Evolutionary conservation across 208 protist species (phyloP).

Genomic region (Trypanosoma rangeli): DNA sequence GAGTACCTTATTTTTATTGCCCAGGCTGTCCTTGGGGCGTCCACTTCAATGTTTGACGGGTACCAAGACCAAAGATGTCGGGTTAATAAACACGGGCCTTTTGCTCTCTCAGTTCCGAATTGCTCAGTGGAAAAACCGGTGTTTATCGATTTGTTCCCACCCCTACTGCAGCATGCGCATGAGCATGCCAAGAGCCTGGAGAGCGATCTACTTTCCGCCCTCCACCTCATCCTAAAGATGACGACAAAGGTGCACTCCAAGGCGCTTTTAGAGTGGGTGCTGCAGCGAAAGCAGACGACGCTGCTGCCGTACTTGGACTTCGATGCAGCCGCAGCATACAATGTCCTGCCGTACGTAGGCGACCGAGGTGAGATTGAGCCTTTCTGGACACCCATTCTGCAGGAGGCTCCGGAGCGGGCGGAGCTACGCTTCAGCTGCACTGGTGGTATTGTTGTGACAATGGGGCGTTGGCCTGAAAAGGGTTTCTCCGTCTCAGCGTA

Average conservation of each 20-base stretch:
- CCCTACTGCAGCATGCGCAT: conserved; percentile 44
- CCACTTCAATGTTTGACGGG: conserved; percentile 48
- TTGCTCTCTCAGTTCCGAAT: conserved; percentile 43
- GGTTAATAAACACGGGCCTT: conserved; percentile 37
- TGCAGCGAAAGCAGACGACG: conserved; percentile 45
- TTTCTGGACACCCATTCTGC: conserved; percentile 81
- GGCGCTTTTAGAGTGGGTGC: conserved; percentile 51
- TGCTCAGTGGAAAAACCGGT: conserved; percentile 70
- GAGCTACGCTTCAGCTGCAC: conserved; percentile 64
- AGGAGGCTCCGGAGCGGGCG: conserved; percentile 56
- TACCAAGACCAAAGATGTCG: conserved; percentile 19
- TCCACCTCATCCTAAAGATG: conserved; percentile 49
- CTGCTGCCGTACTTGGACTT: conserved; percentile 62
- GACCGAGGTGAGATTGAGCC: conserved; percentile 35
- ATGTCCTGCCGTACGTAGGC: conserved; percentile 39
- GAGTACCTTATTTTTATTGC: conserved; percentile 70
- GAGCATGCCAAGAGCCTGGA: conserved; percentile 39
- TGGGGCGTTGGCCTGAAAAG: conserved; percentile 58
- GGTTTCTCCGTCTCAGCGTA: conserved; percentile 67
- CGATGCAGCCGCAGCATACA: conserved; percentile 31
- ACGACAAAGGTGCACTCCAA: conserved; percentile 61
- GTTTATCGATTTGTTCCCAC: conserved; percentile 74
- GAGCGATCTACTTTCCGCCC: conserved; percentile 44
- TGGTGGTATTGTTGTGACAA: conserved; percentile 61
- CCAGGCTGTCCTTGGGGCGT: conserved; percentile 66